phyloP scores from a whole-genome alignment of 495 filamentous ascomycete species.

The Amorphotheca resinae region DNA sequence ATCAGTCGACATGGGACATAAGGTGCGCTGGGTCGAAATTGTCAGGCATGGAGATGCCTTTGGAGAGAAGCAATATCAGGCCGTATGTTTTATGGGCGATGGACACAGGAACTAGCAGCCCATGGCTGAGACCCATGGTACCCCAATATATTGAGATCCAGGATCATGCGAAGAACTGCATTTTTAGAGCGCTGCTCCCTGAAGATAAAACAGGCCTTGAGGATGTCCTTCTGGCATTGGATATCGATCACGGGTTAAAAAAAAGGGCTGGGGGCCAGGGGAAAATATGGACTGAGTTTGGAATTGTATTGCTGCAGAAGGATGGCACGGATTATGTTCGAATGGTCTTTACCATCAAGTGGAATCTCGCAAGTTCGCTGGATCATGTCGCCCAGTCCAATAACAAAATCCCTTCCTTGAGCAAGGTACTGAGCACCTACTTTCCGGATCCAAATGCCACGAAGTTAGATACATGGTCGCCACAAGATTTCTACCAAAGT shows the following conservation, averaged over 20 bases:
- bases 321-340: constrained; percentile 10
- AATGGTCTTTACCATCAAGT: constrained; percentile 16
- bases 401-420: constrained; percentile 1
- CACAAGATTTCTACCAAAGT: constrained; percentile 21
- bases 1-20: constrained; percentile 9
- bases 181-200: background rate
- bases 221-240: constrained; percentile 10
- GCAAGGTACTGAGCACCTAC: constrained; percentile 5
- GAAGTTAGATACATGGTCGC: constrained; percentile 10
- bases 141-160: constrained; percentile 11
- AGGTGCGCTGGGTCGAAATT: constrained; percentile 9
- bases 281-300: constrained; percentile 13
- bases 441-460: constrained; percentile 14
- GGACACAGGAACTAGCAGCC: background rate
- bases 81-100: constrained; percentile 4
- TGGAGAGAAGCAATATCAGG: constrained; percentile 1
- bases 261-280: constrained; percentile 16
- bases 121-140: no score
- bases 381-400: background rate
- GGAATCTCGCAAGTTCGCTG: constrained; percentile 18
- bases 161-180: background rate
- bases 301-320: constrained; percentile 3
- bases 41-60: background rate
- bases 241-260: constrained; percentile 4
- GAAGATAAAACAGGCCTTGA: background rate